Percentiles rank a stretch among this genome's conserved stretches.
Conservation (phyloP, 257 asterid species). For the Ilex aquifolium region DNA sequence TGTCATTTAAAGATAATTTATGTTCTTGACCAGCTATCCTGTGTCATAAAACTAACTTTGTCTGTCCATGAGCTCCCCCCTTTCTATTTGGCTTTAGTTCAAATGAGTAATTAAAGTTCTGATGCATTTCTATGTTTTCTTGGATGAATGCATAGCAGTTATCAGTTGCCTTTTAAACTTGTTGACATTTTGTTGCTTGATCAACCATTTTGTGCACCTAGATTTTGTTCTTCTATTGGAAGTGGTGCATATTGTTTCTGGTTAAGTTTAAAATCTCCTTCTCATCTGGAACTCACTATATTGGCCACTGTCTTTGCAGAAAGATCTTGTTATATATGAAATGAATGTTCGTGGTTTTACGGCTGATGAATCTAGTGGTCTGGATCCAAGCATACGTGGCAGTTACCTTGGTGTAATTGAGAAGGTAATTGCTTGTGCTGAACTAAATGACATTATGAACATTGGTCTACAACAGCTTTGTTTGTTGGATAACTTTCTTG, state of each 20-base stretch:
- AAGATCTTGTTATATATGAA: slow-evolving; percentile 89
- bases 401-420: slow-evolving; percentile 94
- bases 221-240: background rate
- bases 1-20: slow-evolving; percentile 6
- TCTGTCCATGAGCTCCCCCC: background rate
- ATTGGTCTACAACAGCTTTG: no score
- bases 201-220: background rate
- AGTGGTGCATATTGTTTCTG: slow-evolving; percentile 5
- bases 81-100: background rate
- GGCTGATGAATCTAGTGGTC: slow-evolving; percentile 81
- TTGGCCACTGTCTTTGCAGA: slow-evolving; percentile 46
- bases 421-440: slow-evolving; percentile 42
- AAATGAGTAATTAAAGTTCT: no score
- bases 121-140: no score
- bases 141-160: no score
- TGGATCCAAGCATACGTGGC: slow-evolving; percentile 67
- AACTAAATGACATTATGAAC: background rate
- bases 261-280: slow-evolving; percentile 5
- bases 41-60: no score
- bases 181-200: no score
- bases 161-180: no score
- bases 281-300: slow-evolving; percentile 5
- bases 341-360: slow-evolving; percentile 95
- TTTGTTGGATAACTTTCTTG: no score
- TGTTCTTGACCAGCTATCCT: no score